These are phyloP conservation scores for Eleusine indica DNA, from an alignment of 176 grass and related monocot genomes.

Conservation along the genomic window DNA sequence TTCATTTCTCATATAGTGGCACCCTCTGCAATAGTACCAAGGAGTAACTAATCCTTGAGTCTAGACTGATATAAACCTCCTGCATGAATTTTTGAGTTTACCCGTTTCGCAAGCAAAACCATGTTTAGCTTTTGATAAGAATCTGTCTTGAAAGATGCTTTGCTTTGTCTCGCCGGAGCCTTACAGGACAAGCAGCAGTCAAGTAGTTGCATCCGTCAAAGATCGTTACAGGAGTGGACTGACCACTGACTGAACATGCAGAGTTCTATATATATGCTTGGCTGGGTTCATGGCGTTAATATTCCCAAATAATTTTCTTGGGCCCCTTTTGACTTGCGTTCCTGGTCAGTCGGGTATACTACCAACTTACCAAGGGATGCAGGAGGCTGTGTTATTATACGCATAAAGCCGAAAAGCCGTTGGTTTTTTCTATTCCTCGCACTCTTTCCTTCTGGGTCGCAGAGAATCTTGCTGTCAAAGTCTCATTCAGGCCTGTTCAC, in stretches of 20 bases:
- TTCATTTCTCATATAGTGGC: not conserved
- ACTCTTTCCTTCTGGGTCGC: not conserved
- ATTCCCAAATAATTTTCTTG: constrained; percentile 24
- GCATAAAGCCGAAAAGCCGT: not conserved
- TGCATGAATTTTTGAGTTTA: not conserved
- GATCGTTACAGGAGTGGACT: constrained; percentile 45
- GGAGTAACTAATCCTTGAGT: not conserved
- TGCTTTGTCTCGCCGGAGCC: not conserved
- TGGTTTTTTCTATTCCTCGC: not conserved
- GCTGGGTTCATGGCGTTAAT: constrained; percentile 27
- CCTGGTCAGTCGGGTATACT: not conserved
- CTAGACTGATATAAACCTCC: not conserved
- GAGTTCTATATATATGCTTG: constrained; percentile 14
- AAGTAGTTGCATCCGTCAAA: constrained; percentile 12
- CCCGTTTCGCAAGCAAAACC: not conserved
- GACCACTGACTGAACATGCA: constrained; percentile 26
- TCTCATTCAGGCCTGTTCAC: constrained; percentile 18
- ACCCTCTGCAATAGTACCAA: not conserved
- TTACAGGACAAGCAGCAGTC: not conserved
- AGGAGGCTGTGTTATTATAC: constrained; percentile 8
- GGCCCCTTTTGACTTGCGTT: constrained; percentile 37
- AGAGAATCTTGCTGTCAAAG: constrained; percentile 42
- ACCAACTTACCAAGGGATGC: not conserved
- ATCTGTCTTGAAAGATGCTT: not conserved
- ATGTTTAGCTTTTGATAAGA: not conserved